A percentile compares a stretch with the other conserved stretches of the same genome.
phyloP scores from a whole-genome alignment of 176 grass and related monocot species.

The Sorghum bicolor region DNA sequence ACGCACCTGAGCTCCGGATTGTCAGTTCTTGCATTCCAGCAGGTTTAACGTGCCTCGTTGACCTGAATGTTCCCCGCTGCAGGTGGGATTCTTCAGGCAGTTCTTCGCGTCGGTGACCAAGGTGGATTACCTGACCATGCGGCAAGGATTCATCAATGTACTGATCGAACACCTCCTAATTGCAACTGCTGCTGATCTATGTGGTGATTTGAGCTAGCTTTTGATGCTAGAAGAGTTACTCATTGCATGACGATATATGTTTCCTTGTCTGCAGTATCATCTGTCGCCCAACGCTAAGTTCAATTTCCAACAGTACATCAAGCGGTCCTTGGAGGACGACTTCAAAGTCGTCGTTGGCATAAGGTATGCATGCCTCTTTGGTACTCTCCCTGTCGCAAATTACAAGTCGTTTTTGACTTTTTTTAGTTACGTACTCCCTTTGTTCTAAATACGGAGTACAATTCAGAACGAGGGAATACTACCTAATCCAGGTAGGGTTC shows the following conservation, averaged over 20 bases:
- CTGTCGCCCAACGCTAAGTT: slow-evolving; percentile 58
- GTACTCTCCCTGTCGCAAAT: not conserved
- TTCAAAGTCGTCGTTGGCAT: slow-evolving; percentile 90
- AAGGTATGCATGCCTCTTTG: slow-evolving; percentile 34
- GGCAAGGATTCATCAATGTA: slow-evolving; percentile 89
- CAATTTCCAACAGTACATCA: slow-evolving; percentile 90
- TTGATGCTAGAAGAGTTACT: not conserved
- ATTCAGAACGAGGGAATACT: too few relatives aligned
- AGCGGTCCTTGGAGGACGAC: slow-evolving; percentile 84
- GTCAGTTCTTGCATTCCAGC: not conserved
- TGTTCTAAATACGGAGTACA: too few relatives aligned
- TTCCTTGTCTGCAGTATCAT: slow-evolving; percentile 51
- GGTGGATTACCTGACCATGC: slow-evolving; percentile 84
- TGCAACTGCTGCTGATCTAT: not conserved
- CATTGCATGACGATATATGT: not conserved
- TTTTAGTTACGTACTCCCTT: too few relatives aligned
- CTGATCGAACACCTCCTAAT: not conserved
- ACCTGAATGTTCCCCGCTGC: not conserved
- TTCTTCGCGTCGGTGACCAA: slow-evolving; percentile 83
- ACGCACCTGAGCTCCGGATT: not conserved
- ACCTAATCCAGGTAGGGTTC: too few relatives aligned
- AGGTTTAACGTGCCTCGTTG: not conserved
- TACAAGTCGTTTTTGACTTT: not conserved
- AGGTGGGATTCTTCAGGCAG: slow-evolving; percentile 90
- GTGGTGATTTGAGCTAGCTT: not conserved